phyloP scores from a whole-genome alignment of 106 monocot species.

The Phalaenopsis aphrodite region DNA sequence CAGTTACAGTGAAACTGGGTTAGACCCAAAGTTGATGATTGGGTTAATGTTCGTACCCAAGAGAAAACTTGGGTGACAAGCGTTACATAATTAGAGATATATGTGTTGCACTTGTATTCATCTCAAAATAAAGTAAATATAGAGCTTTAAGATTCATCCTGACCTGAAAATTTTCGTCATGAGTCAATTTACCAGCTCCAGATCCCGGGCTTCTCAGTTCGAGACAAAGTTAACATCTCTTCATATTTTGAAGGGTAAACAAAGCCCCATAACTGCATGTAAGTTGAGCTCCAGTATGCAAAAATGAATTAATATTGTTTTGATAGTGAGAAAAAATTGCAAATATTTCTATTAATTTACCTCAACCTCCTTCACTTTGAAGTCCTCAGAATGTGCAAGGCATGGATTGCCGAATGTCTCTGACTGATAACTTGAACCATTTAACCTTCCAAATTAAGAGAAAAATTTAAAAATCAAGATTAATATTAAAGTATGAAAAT shows the following conservation, averaged over 20 bases:
- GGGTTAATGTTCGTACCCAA: background rate
- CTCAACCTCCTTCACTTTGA: conserved; percentile 93
- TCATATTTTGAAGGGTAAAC: conserved; percentile 81
- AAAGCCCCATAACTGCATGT: conserved; percentile 88
- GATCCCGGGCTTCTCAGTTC: conserved; percentile 64
- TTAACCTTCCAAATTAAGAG: conserved; percentile 45
- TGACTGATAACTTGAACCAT: conserved; percentile 75
- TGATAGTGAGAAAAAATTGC: background rate
- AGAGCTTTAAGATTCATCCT: background rate
- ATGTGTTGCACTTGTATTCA: too few relatives aligned
- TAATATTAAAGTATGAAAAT: background rate
- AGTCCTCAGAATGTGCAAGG: conserved; percentile 77
- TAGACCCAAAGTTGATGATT: background rate
- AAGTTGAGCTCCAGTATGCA: background rate
- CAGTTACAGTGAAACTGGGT: background rate
- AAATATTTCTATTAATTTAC: conserved; percentile 19
- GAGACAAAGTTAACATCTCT: conserved; percentile 55
- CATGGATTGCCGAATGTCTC: conserved; percentile 93
- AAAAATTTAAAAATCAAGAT: background rate
- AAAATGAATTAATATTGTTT: background rate
- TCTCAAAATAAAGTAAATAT: too few relatives aligned
- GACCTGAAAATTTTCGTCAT: background rate
- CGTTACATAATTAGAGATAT: too few relatives aligned
- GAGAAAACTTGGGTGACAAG: too few relatives aligned
- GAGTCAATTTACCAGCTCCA: conserved; percentile 61